Evolutionary conservation across 805 yeast genomes (phyloP).

Genomic region (Metschnikowia picachoensis): DNA sequence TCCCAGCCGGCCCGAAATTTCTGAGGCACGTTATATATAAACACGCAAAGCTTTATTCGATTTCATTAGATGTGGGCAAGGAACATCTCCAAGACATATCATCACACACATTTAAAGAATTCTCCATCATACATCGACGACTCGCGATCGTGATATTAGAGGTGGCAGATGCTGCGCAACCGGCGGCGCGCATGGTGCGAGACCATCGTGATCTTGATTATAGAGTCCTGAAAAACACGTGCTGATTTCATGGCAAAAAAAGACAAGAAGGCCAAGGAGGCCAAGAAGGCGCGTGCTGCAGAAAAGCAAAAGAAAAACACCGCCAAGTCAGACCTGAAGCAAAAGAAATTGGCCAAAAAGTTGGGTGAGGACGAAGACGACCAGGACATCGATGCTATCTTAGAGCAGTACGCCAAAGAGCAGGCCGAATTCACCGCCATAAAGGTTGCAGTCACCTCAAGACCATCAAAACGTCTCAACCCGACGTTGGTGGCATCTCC

Average conservation of each 20-base stretch:
- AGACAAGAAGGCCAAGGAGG: constrained; percentile 81
- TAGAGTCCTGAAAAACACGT: too few species aligned
- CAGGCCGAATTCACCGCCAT: constrained; percentile 78
- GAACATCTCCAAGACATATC: too few species aligned
- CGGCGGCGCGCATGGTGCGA: not conserved
- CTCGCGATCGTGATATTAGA: too few species aligned
- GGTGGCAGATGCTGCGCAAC: too few species aligned
- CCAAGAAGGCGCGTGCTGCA: constrained; percentile 85
- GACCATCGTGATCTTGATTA: not conserved
- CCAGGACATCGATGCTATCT: constrained; percentile 77
- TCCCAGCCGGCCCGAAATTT: too few species aligned
- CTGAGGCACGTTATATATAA: too few species aligned
- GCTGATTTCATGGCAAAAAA: constrained; percentile 72
- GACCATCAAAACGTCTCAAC: constrained; percentile 70
- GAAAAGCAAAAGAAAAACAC: constrained; percentile 75
- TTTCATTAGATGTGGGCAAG: too few species aligned
- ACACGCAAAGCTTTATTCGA: too few species aligned
- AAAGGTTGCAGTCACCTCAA: constrained; percentile 49
- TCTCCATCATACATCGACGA: too few species aligned
- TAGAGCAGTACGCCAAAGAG: constrained; percentile 71
- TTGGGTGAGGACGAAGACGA: constrained; percentile 80
- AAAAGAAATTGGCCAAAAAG: constrained; percentile 72
- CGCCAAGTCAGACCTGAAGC: constrained; percentile 68
- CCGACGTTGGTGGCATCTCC: constrained; percentile 76
- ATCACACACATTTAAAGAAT: too few species aligned